Conservation (phyloP, 345 rosid genomes). For the Populus pruinosa region DNA sequence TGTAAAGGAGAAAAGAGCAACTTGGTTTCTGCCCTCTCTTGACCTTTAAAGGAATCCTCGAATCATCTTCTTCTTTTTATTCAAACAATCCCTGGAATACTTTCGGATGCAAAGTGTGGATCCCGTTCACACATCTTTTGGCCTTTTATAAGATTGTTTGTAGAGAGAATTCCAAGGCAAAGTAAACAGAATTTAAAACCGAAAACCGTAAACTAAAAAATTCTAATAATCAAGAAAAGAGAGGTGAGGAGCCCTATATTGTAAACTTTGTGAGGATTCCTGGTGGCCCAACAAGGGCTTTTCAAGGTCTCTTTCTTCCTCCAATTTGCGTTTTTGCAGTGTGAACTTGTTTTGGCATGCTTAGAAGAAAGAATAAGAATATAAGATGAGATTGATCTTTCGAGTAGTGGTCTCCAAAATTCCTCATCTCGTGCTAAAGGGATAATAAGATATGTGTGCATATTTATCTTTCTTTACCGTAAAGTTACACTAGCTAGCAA, state of each 20-base stretch:
- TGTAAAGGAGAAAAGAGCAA: conserved; percentile 26
- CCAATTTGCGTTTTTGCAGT: neutral
- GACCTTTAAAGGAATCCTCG: conserved; percentile 23
- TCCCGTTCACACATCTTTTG: conserved; percentile 34
- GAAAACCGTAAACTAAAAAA: neutral
- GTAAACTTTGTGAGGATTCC: conserved; percentile 24
- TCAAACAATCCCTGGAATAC: neutral
- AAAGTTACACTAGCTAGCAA: conserved; percentile 5
- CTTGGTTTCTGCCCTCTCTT: conserved; percentile 8
- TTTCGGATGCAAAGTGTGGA: conserved; percentile 17
- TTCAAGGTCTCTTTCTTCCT: conserved; percentile 5
- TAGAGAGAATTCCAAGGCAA: neutral
- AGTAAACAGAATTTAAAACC: neutral
- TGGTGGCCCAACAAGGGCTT: conserved; percentile 15
- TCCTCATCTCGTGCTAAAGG: conserved; percentile 13
- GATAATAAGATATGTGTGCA: conserved; percentile 9
- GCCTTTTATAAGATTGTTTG: conserved; percentile 9
- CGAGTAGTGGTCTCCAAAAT: conserved; percentile 15
- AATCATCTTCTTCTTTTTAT: neutral
- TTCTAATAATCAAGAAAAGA: neutral
- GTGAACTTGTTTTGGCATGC: conserved; percentile 31
- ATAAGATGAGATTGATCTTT: conserved; percentile 7
- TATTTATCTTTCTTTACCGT: neutral
- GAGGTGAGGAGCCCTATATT: neutral
- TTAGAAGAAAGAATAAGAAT: conserved; percentile 34